Evolutionary conservation across 345 rosid species (phyloP).

Genomic region (Salix exigua): DNA sequence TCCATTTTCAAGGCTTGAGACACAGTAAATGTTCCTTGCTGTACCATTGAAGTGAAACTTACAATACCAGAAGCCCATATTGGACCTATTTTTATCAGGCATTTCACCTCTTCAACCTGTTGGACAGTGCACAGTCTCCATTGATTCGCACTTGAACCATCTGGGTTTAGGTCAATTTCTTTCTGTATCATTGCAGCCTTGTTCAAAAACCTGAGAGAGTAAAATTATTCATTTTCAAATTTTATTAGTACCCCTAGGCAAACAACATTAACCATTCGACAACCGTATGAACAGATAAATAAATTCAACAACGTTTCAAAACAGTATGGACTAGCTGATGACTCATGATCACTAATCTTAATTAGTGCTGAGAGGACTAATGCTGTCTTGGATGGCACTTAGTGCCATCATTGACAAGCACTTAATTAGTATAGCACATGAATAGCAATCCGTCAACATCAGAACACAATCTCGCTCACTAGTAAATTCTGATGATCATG

Average conservation of each 20-base stretch:
- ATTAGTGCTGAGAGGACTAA: too few species aligned
- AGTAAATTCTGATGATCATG: too few species aligned
- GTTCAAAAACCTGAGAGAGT: constrained; percentile 47
- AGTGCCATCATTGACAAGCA: too few species aligned
- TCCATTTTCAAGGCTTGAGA: constrained; percentile 26
- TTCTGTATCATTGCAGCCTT: constrained; percentile 53
- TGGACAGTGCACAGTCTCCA: constrained; percentile 22
- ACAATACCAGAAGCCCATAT: constrained; percentile 20
- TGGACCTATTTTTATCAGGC: constrained; percentile 13
- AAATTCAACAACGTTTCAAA: too few species aligned
- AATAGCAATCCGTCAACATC: too few species aligned
- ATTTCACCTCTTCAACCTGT: constrained; percentile 27
- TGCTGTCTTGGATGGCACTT: too few species aligned
- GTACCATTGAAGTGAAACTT: constrained; percentile 13
- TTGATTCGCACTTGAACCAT: constrained; percentile 34
- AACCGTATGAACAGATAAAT: too few species aligned
- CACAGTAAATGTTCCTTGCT: constrained; percentile 23
- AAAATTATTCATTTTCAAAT: background rate
- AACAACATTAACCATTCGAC: too few species aligned
- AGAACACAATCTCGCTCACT: too few species aligned
- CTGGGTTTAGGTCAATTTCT: constrained; percentile 36
- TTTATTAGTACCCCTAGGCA: background rate
- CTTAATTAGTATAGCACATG: too few species aligned
- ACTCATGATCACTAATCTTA: too few species aligned
- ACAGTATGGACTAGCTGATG: too few species aligned